These are phyloP conservation scores for Lasiodiplodia hormozganensis DNA, from an alignment of 2,329 filamentous ascomycete genomes.

Conservation along the genomic window DNA sequence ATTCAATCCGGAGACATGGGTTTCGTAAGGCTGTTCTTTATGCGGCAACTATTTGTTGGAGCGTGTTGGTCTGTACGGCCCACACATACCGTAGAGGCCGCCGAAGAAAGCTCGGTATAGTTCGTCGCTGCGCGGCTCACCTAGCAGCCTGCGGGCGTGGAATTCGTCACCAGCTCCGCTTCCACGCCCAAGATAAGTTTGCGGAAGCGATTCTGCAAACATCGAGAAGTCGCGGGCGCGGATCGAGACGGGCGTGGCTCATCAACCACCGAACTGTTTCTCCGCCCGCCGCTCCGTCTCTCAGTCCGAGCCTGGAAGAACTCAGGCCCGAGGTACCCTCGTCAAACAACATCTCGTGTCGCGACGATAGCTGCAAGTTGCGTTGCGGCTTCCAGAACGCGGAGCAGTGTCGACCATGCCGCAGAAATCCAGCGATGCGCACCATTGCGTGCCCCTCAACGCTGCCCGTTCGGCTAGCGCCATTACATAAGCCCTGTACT, in stretches of 20 bases:
- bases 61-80: not conserved
- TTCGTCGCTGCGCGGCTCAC: too few relatives aligned
- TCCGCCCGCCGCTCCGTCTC: not conserved
- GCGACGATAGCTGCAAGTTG: constrained; percentile 18
- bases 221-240: not conserved
- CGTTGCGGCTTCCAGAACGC: constrained; percentile 11
- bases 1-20: not conserved
- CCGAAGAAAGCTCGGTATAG: not conserved
- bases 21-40: not conserved
- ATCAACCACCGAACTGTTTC: not conserved
- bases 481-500: constrained; percentile 30
- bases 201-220: not conserved
- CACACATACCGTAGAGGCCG: not conserved
- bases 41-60: not conserved
- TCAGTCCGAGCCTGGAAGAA: constrained; percentile 21
- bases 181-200: not conserved
- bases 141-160: not conserved
- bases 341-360: constrained; percentile 26
- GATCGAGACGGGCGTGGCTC: not conserved
- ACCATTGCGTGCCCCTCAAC: constrained; percentile 20
- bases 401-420: constrained; percentile 22
- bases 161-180: not conserved
- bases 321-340: constrained; percentile 22
- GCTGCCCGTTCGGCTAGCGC: constrained; percentile 29
- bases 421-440: not conserved